Base-by-base conservation (phyloP, 768 basidiomycete species). In the Psilocybe tampanensis region DNA sequence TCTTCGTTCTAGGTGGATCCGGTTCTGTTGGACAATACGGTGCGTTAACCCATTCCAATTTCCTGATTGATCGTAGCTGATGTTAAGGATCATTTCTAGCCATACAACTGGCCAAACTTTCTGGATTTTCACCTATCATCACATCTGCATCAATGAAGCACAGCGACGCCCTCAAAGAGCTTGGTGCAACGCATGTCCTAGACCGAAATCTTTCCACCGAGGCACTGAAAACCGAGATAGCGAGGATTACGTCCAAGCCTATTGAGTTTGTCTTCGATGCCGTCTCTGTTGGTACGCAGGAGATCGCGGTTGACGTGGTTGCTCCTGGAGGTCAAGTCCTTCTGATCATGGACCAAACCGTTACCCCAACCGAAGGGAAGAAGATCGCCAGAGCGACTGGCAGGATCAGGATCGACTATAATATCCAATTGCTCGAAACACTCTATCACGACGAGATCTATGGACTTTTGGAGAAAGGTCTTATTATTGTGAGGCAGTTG, bases 21-120 rank as follows among this genome's bases (percentile, higher is more conserved):
- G 74, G 76, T 45, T 80, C 79, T 32, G 76, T 82, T 1, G 82
- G 82, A 39, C 80, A 82, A 71, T 77, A 70, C 24, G 78, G 82
- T 79, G 47, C 12, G 60, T 54, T n/a, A n/a, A n/a, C n/a, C n/a
- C n/a, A n/a, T n/a, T n/a, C n/a, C n/a, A n/a, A n/a, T n/a, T n/a
- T n/a, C n/a, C n/a, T n/a, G n/a, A n/a, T n/a, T n/a, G n/a, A n/a
- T n/a, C n/a, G n/a, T n/a, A n/a, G n/a, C n/a, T n/a, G n/a, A n/a
- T n/a, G n/a, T n/a, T n/a, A n/a, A n/a, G 9, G 23, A 17, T 7
- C 4, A 32, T 6, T 17, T 43, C n/a, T 22, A 53, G 47, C 75
- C 26, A 66, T 78, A 12, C 36, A 75, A 55, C 65, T 78, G 12
- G 76, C 78, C 17, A 69, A 63, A 42, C 49, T 73, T 33, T 74